Percentiles rank a stretch among this genome's conserved stretches.
These are phyloP conservation scores for Gardenia jasminoides DNA, from an alignment of 257 asterid genomes.

Conservation along the genomic window DNA sequence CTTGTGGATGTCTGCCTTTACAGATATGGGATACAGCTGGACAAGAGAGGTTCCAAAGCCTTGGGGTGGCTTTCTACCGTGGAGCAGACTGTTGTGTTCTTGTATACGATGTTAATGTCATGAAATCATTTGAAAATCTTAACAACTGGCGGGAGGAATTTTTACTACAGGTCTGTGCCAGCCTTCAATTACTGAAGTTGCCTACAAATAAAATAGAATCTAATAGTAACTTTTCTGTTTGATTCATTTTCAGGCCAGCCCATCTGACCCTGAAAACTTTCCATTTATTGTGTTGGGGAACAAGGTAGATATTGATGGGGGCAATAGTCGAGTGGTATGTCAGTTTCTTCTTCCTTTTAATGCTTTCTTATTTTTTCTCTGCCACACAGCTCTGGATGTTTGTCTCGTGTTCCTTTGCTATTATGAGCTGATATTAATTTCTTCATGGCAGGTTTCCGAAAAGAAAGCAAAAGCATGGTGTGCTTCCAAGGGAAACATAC, in stretches of 20 bases:
- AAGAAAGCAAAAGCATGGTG: slow-evolving; percentile 51
- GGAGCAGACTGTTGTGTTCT: slow-evolving; percentile 50
- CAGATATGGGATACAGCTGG: slow-evolving; percentile 47
- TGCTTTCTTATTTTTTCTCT: neutral
- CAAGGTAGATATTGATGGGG: slow-evolving; percentile 55
- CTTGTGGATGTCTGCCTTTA: neutral
- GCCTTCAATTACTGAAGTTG: neutral
- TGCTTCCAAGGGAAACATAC: slow-evolving; percentile 43
- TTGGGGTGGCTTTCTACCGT: slow-evolving; percentile 46
- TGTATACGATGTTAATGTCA: slow-evolving; percentile 44
- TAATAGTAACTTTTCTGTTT: slow-evolving; percentile 5
- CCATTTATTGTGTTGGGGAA: slow-evolving; percentile 55
- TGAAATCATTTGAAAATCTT: slow-evolving; percentile 42
- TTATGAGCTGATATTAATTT: neutral
- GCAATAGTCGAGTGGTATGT: slow-evolving; percentile 57
- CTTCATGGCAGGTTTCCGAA: slow-evolving; percentile 40
- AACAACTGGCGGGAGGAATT: slow-evolving; percentile 47
- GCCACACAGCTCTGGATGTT: neutral
- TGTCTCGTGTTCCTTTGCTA: slow-evolving; percentile 1
- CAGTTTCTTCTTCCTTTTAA: slow-evolving; percentile 5
- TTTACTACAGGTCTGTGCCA: slow-evolving; percentile 30
- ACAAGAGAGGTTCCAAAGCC: slow-evolving; percentile 46
- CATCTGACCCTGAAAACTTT: slow-evolving; percentile 52
- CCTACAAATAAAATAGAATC: neutral
- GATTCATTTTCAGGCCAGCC: slow-evolving; percentile 43